Conservation (phyloP, 108 stramenopile genomes). For the Skeletonema tropicum region DNA sequence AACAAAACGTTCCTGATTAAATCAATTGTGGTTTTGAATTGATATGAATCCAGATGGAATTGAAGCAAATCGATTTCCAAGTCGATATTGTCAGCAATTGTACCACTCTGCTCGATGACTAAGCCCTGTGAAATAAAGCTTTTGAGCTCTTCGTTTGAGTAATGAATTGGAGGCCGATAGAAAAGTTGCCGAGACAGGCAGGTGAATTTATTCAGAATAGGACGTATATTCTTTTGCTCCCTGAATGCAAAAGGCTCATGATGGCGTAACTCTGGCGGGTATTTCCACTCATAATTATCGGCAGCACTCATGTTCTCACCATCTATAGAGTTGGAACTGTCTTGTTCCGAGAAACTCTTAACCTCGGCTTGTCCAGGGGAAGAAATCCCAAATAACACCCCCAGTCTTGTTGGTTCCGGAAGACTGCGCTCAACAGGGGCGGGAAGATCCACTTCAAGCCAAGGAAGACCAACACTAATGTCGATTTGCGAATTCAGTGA, state of each 20-base stretch:
- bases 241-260: constrained; percentile 51
- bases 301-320: neutral
- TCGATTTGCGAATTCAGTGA: constrained; percentile 20
- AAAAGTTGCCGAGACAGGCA: constrained; percentile 52
- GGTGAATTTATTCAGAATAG: constrained; percentile 53
- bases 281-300: constrained; percentile 14
- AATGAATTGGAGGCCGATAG: constrained; percentile 51
- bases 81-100: constrained; percentile 44
- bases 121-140: constrained; percentile 42
- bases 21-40: constrained; percentile 58
- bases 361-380: neutral
- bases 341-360: neutral
- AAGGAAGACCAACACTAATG: constrained; percentile 47
- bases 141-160: constrained; percentile 43
- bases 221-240: constrained; percentile 31
- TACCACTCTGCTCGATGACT: constrained; percentile 26
- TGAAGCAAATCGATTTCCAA: constrained; percentile 45
- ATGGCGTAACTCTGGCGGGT: constrained; percentile 35
- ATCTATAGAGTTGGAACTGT: neutral
- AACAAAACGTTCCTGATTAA: constrained; percentile 50
- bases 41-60: constrained; percentile 53
- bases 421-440: constrained; percentile 2
- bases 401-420: neutral
- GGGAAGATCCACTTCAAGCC: constrained; percentile 52
- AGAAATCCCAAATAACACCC: neutral